These are phyloP conservation scores for Penicillium verhagenii DNA, from an alignment of 495 filamentous ascomycete species.

Conservation along the genomic window DNA sequence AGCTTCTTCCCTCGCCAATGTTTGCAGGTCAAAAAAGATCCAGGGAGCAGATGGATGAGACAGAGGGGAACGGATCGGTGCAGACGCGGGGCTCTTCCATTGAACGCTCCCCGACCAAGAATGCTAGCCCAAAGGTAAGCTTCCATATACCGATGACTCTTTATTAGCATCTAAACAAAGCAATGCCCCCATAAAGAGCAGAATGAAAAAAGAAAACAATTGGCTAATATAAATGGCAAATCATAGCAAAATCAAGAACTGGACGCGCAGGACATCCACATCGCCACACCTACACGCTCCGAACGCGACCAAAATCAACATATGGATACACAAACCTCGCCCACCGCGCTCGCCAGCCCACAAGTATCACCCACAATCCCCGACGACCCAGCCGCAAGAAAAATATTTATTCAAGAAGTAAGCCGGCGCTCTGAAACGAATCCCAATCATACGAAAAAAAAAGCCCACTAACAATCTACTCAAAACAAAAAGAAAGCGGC, in stretches of 20 bases:
- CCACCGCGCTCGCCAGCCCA: slow-evolving; percentile 11
- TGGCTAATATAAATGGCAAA: slow-evolving; percentile 11
- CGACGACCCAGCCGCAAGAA: slow-evolving; percentile 38
- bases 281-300: slow-evolving; percentile 15
- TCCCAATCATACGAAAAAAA: background rate
- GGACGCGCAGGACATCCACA: slow-evolving; percentile 21
- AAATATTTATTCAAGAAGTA: slow-evolving; percentile 47
- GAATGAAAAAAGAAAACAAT: background rate
- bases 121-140: slow-evolving; percentile 27
- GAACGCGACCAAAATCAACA: slow-evolving; percentile 20
- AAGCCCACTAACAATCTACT: slow-evolving; percentile 6
- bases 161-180: no score
- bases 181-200: no score
- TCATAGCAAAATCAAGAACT: slow-evolving; percentile 17
- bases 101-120: slow-evolving; percentile 10
- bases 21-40: slow-evolving; percentile 46
- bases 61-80: slow-evolving; percentile 18
- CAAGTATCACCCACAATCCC: slow-evolving; percentile 25
- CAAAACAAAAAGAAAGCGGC: slow-evolving; percentile 39
- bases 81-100: slow-evolving; percentile 7
- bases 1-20: slow-evolving; percentile 39
- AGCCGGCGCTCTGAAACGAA: slow-evolving; percentile 8
- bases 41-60: slow-evolving; percentile 39
- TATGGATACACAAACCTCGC: slow-evolving; percentile 10
- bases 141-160: background rate